A percentile compares a stretch with the other conserved stretches of the same genome.
Evolutionary conservation across 768 basidiomycete genomes (phyloP).

Genomic region (Termitomyces sp.): DNA sequence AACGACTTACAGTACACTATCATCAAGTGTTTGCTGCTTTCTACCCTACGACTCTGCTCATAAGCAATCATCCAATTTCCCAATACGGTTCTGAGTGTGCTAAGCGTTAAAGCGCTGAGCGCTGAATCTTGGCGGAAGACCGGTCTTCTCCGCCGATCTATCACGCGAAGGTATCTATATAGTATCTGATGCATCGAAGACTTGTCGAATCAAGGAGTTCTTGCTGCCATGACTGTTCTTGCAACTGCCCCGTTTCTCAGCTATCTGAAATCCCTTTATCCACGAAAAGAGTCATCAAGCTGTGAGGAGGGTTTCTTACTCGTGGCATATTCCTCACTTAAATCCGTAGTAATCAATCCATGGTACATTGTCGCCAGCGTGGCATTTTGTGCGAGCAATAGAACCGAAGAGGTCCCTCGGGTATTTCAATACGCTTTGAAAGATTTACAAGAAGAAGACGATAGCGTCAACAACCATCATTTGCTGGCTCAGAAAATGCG

Average conservation of each 20-base stretch:
- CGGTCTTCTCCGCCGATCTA: background rate
- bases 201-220: background rate
- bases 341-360: conserved; percentile 29
- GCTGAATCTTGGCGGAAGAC: background rate
- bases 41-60: too few species aligned
- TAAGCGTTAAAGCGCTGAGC: too few species aligned
- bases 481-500: conserved; percentile 50
- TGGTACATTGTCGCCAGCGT: conserved; percentile 60
- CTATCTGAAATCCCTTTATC: conserved; percentile 42
- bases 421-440: conserved; percentile 47
- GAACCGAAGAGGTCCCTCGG: conserved; percentile 49
- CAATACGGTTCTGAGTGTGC: background rate
- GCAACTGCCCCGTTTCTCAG: conserved; percentile 29
- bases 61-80: background rate
- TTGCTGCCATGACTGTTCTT: conserved; percentile 10
- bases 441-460: conserved; percentile 31
- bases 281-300: conserved; percentile 17
- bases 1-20: background rate
- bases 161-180: background rate
- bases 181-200: background rate
- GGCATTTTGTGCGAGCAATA: conserved; percentile 54
- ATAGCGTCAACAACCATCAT: conserved; percentile 28
- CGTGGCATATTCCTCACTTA: background rate
- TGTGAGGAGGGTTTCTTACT: conserved; percentile 6
- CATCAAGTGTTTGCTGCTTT: too few species aligned